Conservation (phyloP, 805 yeast species). For the Wickerhamomyces bisporus region DNA sequence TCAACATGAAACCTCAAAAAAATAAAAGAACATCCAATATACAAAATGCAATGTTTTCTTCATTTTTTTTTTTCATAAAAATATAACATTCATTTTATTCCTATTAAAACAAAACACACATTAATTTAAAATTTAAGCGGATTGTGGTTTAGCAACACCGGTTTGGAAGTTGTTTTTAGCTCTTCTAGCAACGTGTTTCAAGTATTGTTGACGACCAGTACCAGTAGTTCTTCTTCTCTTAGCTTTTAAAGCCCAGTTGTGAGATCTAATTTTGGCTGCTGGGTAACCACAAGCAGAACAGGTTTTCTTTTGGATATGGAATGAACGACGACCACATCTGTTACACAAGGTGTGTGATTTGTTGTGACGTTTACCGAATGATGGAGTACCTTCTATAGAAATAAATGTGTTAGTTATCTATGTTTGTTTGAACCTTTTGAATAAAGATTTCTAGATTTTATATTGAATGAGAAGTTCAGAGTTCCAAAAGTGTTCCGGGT, state of each 20-base stretch:
- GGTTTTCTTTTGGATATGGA: conserved; percentile 99
- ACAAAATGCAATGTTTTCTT: too few relatives aligned
- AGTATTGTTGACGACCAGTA: conserved; percentile 98
- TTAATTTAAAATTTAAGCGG: conserved; percentile 41
- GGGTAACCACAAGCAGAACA: conserved; percentile 99
- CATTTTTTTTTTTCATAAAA: conserved; percentile 5
- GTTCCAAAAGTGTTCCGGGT: too few relatives aligned
- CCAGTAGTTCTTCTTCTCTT: conserved; percentile 99
- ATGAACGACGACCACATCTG: conserved; percentile 98
- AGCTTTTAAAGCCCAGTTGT: conserved; percentile 99
- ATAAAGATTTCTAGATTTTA: background rate
- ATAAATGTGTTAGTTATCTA: conserved; percentile 29
- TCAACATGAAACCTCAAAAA: background rate
- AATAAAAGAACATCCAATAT: conserved; percentile 3
- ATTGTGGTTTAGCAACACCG: conserved; percentile 65
- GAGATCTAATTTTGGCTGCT: conserved; percentile 96
- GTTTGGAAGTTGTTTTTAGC: conserved; percentile 99
- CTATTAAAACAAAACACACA: conserved; percentile 8
- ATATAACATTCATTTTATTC: conserved; percentile 12
- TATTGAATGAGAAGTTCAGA: too few relatives aligned
- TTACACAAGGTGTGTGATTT: conserved; percentile 98
- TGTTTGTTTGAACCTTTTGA: too few relatives aligned
- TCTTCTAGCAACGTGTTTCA: conserved; percentile 95
- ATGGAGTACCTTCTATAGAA: conserved; percentile 94
- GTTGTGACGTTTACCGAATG: conserved; percentile 99